Evolutionary conservation across 2,329 filamentous ascomycete species (phyloP), one percentile per base, ranked within the genome.

Genomic region (Knufia fluminis): DNA sequence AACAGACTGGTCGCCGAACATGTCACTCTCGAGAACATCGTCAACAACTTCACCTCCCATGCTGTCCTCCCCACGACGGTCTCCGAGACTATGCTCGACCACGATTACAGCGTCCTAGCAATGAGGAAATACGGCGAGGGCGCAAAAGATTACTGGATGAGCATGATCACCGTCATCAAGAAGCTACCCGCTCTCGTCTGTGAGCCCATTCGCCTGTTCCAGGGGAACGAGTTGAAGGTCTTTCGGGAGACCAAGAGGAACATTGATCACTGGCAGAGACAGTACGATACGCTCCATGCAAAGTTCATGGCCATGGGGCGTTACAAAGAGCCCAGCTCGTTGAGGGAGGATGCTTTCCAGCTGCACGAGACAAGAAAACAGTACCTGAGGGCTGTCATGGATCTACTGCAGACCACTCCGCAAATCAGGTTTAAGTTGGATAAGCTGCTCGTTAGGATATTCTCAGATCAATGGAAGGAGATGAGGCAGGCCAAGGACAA

Each of bases 281-380:
- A 79, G 2, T 95, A 90, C 61, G 92, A 98, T 64, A 77, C 78
- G 48, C 80, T 86, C 2, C 77, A 96, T 51, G 79, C 86, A 19
- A 81, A 90, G 51, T 97, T 94, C 62, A 78, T 89, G 3, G 74
- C 78, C 2, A 89, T 96, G 67, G 85, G 83, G 57, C 97, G 96
- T 72, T 83, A 87, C 4, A 98, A 97, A 68, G 92, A 98, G 66
- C 80, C 91, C 0, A 96, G 89, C 0, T 80, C 89, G 1, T 73
- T 98, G 49, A 79, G 92, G 52, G 92, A 98, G 66, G 92, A 98
- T 67, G 92, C 92, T 0, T 98, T 98, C 61, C 83, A 92, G 63
- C 80, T 97, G 32, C 92, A 95, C 64, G 92, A 97, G 71, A 86
- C 87, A 20, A 80, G 91, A 51, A 94, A 92, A 62, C 79, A 82